These are phyloP conservation scores for Rhodomyrtus psidioides DNA, from an alignment of 441 rosid species.

Conservation along the genomic window DNA sequence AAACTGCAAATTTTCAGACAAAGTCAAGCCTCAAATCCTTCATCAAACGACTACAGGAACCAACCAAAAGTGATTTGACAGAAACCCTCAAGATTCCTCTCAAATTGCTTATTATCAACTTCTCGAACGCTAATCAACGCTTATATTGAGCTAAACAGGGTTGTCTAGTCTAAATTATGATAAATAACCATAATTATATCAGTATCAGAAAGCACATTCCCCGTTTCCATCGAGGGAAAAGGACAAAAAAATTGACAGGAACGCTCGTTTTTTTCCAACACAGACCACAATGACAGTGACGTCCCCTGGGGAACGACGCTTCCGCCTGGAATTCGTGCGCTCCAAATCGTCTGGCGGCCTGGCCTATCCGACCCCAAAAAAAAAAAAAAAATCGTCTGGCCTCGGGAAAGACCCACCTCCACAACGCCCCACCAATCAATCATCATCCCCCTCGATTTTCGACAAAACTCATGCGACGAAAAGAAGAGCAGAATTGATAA, in stretches of 20 bases:
- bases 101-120: not conserved
- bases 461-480: not conserved
- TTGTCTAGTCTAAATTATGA: not conserved
- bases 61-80: too few relatives aligned
- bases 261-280: not conserved
- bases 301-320: not conserved
- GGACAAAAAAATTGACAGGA: not conserved
- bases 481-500: not conserved
- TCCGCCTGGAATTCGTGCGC: not conserved
- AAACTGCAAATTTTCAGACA: constrained; percentile 23
- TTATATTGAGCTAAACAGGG: not conserved
- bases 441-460: not conserved
- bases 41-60: not conserved
- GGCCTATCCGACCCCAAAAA: too few relatives aligned
- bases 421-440: not conserved
- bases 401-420: not conserved
- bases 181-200: not conserved
- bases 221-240: not conserved
- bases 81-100: not conserved
- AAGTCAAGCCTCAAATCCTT: not conserved
- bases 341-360: not conserved
- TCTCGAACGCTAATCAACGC: not conserved
- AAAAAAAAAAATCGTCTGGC: not conserved
- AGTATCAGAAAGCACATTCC: not conserved
- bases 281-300: not conserved